phyloP scores from a whole-genome alignment of 495 filamentous ascomycete species.

The Wilcoxina mikolae region DNA sequence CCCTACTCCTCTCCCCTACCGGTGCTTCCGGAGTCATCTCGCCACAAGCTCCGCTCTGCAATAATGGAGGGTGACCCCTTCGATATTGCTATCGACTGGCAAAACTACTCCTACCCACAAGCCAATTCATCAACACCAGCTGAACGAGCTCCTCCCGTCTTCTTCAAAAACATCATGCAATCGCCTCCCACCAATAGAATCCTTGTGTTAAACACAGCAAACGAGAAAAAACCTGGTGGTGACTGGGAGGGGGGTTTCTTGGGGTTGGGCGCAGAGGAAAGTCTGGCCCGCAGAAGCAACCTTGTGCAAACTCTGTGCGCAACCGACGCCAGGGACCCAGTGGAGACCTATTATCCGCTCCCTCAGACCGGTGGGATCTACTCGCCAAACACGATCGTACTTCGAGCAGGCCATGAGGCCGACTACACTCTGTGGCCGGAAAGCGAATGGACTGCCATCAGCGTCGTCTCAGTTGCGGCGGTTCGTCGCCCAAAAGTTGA shows the following conservation, averaged over 20 bases:
- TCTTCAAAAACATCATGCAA: conserved; percentile 10
- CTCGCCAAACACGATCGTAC: conserved; percentile 46
- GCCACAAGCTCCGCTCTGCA: conserved; percentile 34
- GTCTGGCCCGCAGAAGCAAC: conserved; percentile 54
- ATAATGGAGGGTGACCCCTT: conserved; percentile 51
- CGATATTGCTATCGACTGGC: conserved; percentile 53
- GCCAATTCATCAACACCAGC: not conserved
- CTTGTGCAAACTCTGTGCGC: conserved; percentile 49
- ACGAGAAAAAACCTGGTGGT: conserved; percentile 58
- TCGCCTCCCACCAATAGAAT: conserved; percentile 32
- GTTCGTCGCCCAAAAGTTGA: conserved; percentile 56
- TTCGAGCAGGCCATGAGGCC: conserved; percentile 38
- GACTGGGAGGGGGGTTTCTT: conserved; percentile 55
- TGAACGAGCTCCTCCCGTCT: conserved; percentile 13
- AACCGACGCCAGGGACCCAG: conserved; percentile 32
- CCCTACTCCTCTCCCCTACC: conserved; percentile 28
- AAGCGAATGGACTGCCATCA: conserved; percentile 37
- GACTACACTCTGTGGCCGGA: conserved; percentile 35
- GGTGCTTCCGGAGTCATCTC: conserved; percentile 3
- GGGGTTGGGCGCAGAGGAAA: conserved; percentile 55
- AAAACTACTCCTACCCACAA: conserved; percentile 14
- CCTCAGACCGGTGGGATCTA: conserved; percentile 51
- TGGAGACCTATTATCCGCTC: conserved; percentile 50
- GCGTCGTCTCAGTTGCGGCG: conserved; percentile 56
- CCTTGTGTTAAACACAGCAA: conserved; percentile 58